These are phyloP conservation scores for Sambucus nigra DNA, from an alignment of 129 eudicot species.

Conservation along the genomic window DNA sequence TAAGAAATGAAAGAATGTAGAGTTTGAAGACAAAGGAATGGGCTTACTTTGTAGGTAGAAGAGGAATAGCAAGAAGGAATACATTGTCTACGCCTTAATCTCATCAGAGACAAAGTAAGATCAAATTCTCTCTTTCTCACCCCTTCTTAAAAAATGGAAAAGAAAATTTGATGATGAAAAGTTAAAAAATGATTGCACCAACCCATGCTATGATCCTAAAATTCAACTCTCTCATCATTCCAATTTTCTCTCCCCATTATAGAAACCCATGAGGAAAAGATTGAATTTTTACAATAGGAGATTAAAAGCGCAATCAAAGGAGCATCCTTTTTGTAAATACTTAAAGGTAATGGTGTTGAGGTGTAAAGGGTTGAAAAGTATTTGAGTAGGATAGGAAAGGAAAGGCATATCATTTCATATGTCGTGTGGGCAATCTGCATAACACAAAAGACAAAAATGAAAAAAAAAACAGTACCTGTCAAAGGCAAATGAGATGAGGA, in stretches of 20 bases:
- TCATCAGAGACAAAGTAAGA: conserved; percentile 38
- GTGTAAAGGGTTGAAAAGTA: too few relatives aligned
- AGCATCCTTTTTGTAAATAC: conserved; percentile 23
- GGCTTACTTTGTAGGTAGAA: conserved; percentile 52
- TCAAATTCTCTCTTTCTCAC: conserved; percentile 22
- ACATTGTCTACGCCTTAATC: conserved; percentile 62
- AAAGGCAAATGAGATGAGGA: too few relatives aligned
- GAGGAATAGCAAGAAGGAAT: conserved; percentile 76
- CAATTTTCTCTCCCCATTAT: conserved; percentile 10
- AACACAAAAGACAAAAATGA: conserved; percentile 15
- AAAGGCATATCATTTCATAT: conserved; percentile 10
- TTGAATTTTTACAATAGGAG: neutral
- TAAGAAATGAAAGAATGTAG: too few relatives aligned
- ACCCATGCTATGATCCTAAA: conserved; percentile 48
- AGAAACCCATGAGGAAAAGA: too few relatives aligned
- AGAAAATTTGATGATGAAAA: conserved; percentile 20
- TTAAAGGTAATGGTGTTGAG: conserved; percentile 18
- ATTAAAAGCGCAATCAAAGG: conserved; percentile 66
- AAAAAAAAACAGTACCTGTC: too few relatives aligned
- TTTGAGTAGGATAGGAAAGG: conserved; percentile 7
- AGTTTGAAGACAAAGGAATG: too few relatives aligned
- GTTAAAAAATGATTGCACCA: conserved; percentile 25
- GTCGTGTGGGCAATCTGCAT: too few relatives aligned
- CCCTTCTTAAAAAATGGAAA: conserved; percentile 10
- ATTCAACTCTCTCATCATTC: conserved; percentile 54